Evolutionary conservation across 345 rosid species (phyloP).

Genomic region (Corymbia maculata): DNA sequence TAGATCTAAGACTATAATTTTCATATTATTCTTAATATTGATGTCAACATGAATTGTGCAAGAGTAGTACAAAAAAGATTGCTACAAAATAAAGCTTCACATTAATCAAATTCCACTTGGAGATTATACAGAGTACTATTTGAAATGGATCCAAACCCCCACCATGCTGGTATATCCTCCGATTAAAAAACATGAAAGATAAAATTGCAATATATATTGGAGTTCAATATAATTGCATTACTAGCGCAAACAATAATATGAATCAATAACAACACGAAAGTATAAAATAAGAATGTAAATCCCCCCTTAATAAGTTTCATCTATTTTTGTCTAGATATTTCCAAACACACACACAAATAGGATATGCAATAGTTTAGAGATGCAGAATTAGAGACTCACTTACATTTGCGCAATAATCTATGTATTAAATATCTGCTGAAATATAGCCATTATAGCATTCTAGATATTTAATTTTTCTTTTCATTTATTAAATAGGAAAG

Average conservation of each 20-base stretch:
- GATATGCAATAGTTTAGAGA: neutral
- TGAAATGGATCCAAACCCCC: neutral
- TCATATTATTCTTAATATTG: neutral
- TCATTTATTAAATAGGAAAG: neutral
- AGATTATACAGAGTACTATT: neutral
- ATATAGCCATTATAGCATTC: neutral
- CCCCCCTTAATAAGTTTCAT: neutral
- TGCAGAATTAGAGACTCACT: neutral
- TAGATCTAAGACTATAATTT: neutral
- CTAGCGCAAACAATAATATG: neutral
- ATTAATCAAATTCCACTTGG: neutral
- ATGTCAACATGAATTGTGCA: neutral
- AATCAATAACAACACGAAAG: neutral
- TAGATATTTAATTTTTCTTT: neutral
- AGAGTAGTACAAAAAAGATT: neutral
- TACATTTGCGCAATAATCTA: neutral
- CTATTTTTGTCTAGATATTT: neutral
- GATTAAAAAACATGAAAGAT: neutral
- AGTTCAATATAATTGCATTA: neutral
- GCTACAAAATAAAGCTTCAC: neutral
- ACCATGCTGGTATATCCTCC: neutral
- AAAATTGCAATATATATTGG: neutral
- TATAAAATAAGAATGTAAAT: neutral
- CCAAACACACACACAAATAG: neutral
- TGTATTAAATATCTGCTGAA: neutral